A percentile compares a stretch with the other conserved stretches of the same genome.
Conservation (phyloP, 1,284 basidiomycete genomes). For the Ganoderma meredithae region DNA sequence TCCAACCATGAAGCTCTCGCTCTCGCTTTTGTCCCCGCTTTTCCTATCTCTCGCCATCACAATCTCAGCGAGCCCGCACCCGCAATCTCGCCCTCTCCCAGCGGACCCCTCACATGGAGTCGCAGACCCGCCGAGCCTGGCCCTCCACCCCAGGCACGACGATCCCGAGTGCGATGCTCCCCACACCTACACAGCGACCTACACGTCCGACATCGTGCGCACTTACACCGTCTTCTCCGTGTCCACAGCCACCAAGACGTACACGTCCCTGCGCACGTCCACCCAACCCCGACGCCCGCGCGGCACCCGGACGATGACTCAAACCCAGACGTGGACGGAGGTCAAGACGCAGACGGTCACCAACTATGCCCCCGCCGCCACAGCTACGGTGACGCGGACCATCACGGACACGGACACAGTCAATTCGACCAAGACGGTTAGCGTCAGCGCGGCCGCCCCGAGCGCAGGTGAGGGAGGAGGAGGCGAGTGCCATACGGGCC, state of each 20-base stretch:
- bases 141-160: background rate
- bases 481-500: slow-evolving; percentile 30
- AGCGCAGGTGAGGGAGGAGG: background rate
- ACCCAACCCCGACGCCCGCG: background rate
- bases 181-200: slow-evolving; percentile 5
- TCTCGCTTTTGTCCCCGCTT: background rate
- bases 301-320: background rate
- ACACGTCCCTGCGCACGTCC: slow-evolving; percentile 7
- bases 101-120: background rate
- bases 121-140: background rate
- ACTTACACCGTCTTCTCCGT: slow-evolving; percentile 7
- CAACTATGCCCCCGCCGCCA: background rate
- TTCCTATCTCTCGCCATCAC: background rate
- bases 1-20: slow-evolving; percentile 3
- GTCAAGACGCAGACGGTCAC: slow-evolving; percentile 5
- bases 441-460: slow-evolving; percentile 6
- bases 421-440: background rate
- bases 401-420: background rate
- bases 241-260: background rate
- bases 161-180: background rate
- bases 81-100: background rate
- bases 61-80: background rate
- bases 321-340: background rate
- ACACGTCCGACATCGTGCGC: slow-evolving; percentile 5
- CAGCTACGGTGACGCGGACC: background rate